Evolutionary conservation across 2,329 filamentous ascomycete species (phyloP), one percentile per base, ranked within the genome.

Genomic region (Fusarium sp.): DNA sequence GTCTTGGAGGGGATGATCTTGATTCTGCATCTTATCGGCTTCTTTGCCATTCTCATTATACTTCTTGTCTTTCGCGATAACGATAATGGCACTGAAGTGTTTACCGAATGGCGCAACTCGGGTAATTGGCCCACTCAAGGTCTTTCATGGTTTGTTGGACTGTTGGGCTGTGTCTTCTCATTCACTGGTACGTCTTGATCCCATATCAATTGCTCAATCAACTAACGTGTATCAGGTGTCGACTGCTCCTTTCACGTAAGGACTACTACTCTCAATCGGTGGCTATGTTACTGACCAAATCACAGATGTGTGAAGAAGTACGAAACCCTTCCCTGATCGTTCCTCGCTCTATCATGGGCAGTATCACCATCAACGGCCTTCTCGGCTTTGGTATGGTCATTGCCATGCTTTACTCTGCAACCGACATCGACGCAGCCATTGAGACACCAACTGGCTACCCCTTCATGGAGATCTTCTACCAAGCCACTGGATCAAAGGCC

Each of bases 11-110:
- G 83, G 15, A 78, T 82, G 61, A 82, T 83, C 32, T 75, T 85
- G n/a, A 77, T 85, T 22, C 61, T 85, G 28, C 83, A 85, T 59
- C 79, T 86, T n/a, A 76, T 85, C 4, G 84, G 85, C 3, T 86
- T 88, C 75, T 84, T 87, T 58, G 82, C 80, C 18, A 79, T 85
- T 12, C 70, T 85, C 15, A 78, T 83, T 1, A 80, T 82, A 2
- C 66, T 71, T 4, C 73, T 85, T 6, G 79, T 75, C 62, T 76
- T 77, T 10, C 80, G 81, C 28, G 77, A 78, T 11, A 73, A 76
- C 2, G 74, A 80, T 2, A 75, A 71, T 7, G 70, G 66, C 2
- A 73, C 80, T 1, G 74, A 78, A 1, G 79, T 83, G 3, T 83
- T 82, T 28, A 66, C 75, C 1, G 72, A 78, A 12, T 82, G 79